These are phyloP conservation scores for Ogataea thermomethanolica DNA, from an alignment of 805 yeast genomes.

Conservation along the genomic window DNA sequence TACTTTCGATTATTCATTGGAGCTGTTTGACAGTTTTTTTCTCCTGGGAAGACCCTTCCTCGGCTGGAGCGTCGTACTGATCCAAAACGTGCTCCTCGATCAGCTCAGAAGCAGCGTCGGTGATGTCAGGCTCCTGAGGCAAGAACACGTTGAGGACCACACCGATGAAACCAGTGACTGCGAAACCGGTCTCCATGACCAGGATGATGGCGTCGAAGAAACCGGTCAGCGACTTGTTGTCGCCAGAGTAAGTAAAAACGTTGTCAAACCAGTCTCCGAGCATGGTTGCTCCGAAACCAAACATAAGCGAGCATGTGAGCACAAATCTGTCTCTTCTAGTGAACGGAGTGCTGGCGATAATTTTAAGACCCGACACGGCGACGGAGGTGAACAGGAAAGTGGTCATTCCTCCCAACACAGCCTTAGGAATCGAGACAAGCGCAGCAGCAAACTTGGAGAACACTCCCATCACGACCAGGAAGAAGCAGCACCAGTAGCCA, in stretches of 20 bases:
- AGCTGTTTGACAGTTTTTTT: conserved; percentile 10
- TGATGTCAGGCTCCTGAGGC: conserved; percentile 48
- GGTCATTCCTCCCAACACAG: conserved; percentile 87
- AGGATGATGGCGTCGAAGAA: conserved; percentile 51
- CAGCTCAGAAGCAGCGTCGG: conserved; percentile 38
- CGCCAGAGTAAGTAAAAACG: conserved; percentile 50
- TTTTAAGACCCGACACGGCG: conserved; percentile 56
- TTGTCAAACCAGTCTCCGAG: conserved; percentile 44
- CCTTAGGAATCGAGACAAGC: conserved; percentile 73
- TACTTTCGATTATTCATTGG: neutral
- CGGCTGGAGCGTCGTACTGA: conserved; percentile 11
- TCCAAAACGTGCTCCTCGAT: conserved; percentile 35
- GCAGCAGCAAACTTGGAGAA: conserved; percentile 88
- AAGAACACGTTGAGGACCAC: conserved; percentile 45
- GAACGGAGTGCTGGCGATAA: conserved; percentile 51
- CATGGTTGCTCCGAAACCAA: conserved; percentile 50
- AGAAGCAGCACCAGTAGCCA: conserved; percentile 54
- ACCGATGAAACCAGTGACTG: conserved; percentile 52
- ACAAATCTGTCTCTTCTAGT: conserved; percentile 56
- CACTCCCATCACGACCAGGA: conserved; percentile 80
- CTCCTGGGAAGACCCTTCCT: conserved; percentile 23
- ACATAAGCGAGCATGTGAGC: conserved; percentile 47
- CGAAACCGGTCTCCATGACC: conserved; percentile 58
- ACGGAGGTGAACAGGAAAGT: conserved; percentile 54
- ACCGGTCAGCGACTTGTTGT: conserved; percentile 41